Conservation (phyloP, 257 asterid species). For the Leptodermis oblonga region DNA sequence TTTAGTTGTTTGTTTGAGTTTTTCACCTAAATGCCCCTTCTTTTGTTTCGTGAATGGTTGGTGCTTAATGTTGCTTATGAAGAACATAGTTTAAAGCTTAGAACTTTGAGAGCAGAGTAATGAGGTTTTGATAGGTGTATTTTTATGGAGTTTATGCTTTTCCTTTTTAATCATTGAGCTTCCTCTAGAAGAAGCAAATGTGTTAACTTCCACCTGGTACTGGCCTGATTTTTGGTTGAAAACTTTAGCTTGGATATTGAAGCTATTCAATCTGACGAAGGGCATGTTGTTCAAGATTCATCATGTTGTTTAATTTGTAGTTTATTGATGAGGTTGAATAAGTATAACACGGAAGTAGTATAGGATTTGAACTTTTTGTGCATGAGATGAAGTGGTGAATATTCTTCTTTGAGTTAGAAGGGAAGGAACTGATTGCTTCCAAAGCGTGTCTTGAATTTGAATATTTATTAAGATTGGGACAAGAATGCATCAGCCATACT, state of each 20-base stretch:
- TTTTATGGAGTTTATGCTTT: not conserved
- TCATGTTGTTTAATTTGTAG: not conserved
- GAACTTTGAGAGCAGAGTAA: not conserved
- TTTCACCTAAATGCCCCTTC: not conserved
- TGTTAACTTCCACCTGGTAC: too few species aligned
- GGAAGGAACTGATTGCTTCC: not conserved
- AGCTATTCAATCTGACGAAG: not conserved
- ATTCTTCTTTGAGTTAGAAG: not conserved
- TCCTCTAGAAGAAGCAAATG: not conserved
- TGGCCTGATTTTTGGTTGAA: not conserved
- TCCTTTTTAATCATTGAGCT: not conserved
- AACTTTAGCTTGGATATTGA: not conserved
- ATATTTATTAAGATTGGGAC: not conserved
- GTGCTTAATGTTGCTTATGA: not conserved
- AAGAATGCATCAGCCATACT: not conserved
- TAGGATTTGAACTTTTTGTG: not conserved
- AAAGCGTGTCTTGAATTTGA: not conserved
- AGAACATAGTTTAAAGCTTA: not conserved
- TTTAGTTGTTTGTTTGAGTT: not conserved
- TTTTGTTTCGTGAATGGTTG: not conserved
- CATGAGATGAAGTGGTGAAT: not conserved
- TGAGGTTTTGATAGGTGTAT: not conserved
- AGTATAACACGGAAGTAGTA: not conserved
- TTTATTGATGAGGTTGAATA: not conserved
- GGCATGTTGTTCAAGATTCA: conserved; percentile 4